Percentiles rank a stretch among this genome's conserved stretches.
Evolutionary conservation across 768 basidiomycete genomes (phyloP).

Genomic region (Cystobasidium tubakii): DNA sequence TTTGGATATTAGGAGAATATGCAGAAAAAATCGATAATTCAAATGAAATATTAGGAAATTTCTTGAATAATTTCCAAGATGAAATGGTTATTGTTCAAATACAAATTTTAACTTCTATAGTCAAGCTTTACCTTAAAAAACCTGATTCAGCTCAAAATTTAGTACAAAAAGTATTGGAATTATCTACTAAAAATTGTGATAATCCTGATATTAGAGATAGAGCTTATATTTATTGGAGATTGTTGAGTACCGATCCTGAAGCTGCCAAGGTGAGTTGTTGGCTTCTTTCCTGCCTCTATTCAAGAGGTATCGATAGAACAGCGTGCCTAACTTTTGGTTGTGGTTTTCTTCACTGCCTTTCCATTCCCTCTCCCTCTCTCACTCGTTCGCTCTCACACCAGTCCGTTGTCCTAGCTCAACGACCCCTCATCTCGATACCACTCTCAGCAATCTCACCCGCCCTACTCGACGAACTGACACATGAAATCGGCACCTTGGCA

Average conservation of each 20-base stretch:
- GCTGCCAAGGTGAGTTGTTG: slow-evolving; percentile 82
- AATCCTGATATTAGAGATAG: slow-evolving; percentile 93
- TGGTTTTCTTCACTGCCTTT: too few species aligned
- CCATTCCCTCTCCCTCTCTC: background rate
- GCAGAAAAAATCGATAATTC: slow-evolving; percentile 97
- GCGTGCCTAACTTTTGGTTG: too few species aligned
- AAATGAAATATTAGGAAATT: slow-evolving; percentile 79
- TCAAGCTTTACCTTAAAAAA: slow-evolving; percentile 91
- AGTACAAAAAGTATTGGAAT: slow-evolving; percentile 83
- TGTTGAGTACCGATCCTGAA: slow-evolving; percentile 86
- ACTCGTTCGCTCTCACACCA: slow-evolving; percentile 47
- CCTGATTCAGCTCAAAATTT: slow-evolving; percentile 86
- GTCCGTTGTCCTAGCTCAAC: slow-evolving; percentile 80
- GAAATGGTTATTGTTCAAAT: slow-evolving; percentile 56
- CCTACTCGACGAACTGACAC: slow-evolving; percentile 80
- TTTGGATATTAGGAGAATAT: slow-evolving; percentile 99
- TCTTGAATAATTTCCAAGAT: slow-evolving; percentile 86
- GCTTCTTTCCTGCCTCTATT: background rate
- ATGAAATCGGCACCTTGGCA: slow-evolving; percentile 79
- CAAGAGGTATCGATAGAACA: too few species aligned
- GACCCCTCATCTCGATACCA: slow-evolving; percentile 89
- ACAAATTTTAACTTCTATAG: slow-evolving; percentile 76
- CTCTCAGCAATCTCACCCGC: slow-evolving; percentile 82
- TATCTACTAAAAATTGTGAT: slow-evolving; percentile 94
- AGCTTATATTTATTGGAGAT: slow-evolving; percentile 87